Evolutionary conservation across 2,329 filamentous ascomycete genomes (phyloP), one percentile per base, ranked within the genome.

Genomic region (Tolypocladium tundrense): DNA sequence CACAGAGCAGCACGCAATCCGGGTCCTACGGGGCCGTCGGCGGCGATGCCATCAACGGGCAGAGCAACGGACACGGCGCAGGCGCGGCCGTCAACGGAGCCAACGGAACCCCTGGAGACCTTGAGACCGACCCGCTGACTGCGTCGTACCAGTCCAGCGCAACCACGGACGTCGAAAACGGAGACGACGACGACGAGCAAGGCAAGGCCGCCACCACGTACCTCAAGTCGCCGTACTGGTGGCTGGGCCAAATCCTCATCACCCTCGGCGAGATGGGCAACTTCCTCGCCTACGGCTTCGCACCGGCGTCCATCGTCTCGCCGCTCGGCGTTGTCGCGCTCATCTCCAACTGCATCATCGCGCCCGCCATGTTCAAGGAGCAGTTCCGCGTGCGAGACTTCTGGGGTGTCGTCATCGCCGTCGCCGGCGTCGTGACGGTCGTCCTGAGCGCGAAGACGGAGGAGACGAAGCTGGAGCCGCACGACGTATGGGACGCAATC

Each of bases 271-370:
- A 99, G 75, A 88, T 89, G 69, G 94, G 94, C 55, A 99, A 99
- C 71, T 99, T 99, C 69, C 77, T 99, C 62, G 94, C 94, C 0
- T 99, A 99, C 68, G 94, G 94, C 31, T 99, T 99, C 70, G 94
- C 94, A 37, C 94, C 94, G 4, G 94, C 94, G 9, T 97, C 94
- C 16, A 97, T 99, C 66, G 94, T 99, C 48, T 97, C 92, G 40
- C 94, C 94, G 0, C 79, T 99, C 7, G 94, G 94, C 11, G 94
- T 99, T n/a, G 94, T 99, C 14, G 94, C 94, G 2, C 78, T 99
- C 61, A 87, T 99, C 52, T 96, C 92, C 51, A 99, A 99, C 74
- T 99, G 94, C 72, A 84, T 99, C 60, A 96, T 99, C 69, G 94
- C 94, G 2, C 94, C 94, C 0, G 86, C 94, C 61, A 86, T 99